Evolutionary conservation across 176 grass and related monocot genomes (phyloP).

Genomic region (Oryza meyeriana): DNA sequence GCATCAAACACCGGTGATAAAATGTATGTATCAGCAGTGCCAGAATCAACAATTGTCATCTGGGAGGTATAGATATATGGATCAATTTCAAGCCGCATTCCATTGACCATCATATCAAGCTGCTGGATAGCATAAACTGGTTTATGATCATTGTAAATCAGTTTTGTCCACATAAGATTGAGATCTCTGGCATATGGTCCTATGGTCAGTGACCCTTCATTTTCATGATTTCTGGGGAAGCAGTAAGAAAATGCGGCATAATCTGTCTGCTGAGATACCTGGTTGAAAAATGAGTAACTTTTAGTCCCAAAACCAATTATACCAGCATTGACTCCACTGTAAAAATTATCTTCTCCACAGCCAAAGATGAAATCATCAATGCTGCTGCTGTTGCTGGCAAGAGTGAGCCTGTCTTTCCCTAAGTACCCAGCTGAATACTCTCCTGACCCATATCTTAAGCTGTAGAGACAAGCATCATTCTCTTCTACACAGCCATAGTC

Average conservation of each 20-base stretch:
- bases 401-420: conserved; percentile 16
- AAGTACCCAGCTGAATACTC: conserved; percentile 21
- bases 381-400: neutral
- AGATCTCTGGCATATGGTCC: neutral
- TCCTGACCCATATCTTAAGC: conserved; percentile 16
- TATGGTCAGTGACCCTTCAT: conserved; percentile 15
- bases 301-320: conserved; percentile 22
- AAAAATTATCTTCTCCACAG: conserved; percentile 7
- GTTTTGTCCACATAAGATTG: neutral
- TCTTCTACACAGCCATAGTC: conserved; percentile 28
- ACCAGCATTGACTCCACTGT: neutral
- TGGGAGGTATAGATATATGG: neutral
- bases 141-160: neutral
- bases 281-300: conserved; percentile 30
- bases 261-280: conserved; percentile 4
- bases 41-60: conserved; percentile 19
- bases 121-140: conserved; percentile 3
- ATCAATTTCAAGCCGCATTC: conserved; percentile 16
- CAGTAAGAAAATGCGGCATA: conserved; percentile 34
- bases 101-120: conserved; percentile 17
- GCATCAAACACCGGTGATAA: conserved; percentile 11
- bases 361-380: conserved; percentile 29
- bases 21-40: conserved; percentile 10
- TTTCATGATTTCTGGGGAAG: conserved; percentile 10
- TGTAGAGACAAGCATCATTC: conserved; percentile 32